These are phyloP conservation scores for Comarum palustre DNA, from an alignment of 306 rosid genomes.

Conservation along the genomic window DNA sequence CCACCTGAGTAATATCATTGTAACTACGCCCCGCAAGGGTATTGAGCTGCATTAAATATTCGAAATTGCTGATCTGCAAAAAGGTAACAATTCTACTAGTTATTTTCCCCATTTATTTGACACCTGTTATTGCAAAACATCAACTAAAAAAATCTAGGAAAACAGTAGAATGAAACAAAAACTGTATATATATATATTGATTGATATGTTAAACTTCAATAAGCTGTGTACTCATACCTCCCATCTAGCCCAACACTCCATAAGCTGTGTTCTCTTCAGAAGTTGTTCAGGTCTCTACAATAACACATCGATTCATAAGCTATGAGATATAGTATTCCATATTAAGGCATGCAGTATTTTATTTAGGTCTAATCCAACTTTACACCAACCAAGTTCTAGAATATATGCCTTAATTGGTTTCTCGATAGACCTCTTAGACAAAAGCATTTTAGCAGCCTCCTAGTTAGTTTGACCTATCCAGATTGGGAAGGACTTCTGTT, in stretches of 20 bases:
- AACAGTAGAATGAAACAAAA: background rate
- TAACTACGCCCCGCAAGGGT: slow-evolving; percentile 98
- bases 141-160: background rate
- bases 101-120: slow-evolving; percentile 20
- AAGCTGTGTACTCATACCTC: slow-evolving; percentile 56
- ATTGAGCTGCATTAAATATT: slow-evolving; percentile 96
- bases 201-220: slow-evolving; percentile 13
- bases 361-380: slow-evolving; percentile 1
- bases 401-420: background rate
- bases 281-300: slow-evolving; percentile 92
- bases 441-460: background rate
- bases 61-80: slow-evolving; percentile 98
- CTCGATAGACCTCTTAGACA: background rate
- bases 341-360: slow-evolving; percentile 9
- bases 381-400: background rate
- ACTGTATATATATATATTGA: background rate
- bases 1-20: slow-evolving; percentile 97
- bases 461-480: background rate
- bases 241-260: slow-evolving; percentile 99
- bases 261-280: slow-evolving; percentile 86
- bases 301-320: slow-evolving; percentile 26
- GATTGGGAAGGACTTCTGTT: background rate
- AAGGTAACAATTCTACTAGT: slow-evolving; percentile 20
- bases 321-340: background rate
- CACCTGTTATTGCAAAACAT: background rate